Conservation (phyloP, 2,329 filamentous ascomycete genomes). For the Colletotrichum truncatum region DNA sequence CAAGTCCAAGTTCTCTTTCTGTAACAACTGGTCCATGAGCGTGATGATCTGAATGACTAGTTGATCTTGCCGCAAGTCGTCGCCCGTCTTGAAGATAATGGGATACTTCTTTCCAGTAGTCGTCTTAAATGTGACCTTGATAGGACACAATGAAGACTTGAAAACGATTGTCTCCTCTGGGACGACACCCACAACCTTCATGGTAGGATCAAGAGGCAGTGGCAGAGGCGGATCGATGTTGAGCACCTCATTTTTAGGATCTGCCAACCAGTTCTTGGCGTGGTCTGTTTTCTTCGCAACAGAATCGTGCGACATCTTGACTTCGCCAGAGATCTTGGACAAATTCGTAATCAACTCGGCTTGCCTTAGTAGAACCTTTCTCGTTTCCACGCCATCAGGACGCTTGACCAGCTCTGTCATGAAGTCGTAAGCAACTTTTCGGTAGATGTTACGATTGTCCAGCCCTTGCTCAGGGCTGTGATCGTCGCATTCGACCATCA, state of each 20-base stretch:
- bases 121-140: slow-evolving; percentile 91
- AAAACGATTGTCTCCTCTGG: slow-evolving; percentile 91
- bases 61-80: slow-evolving; percentile 96
- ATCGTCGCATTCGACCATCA: slow-evolving; percentile 98
- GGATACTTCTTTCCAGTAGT: slow-evolving; percentile 81
- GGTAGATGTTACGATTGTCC: slow-evolving; percentile 85
- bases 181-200: slow-evolving; percentile 81
- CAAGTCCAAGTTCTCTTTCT: slow-evolving; percentile 95
- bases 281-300: slow-evolving; percentile 83
- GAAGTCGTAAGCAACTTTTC: slow-evolving; percentile 94
- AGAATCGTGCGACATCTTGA: slow-evolving; percentile 81
- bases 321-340: slow-evolving; percentile 88
- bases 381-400: slow-evolving; percentile 74
- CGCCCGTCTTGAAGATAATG: slow-evolving; percentile 96
- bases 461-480: slow-evolving; percentile 77
- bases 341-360: slow-evolving; percentile 89
- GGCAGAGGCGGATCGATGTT: slow-evolving; percentile 87
- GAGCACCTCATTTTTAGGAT: slow-evolving; percentile 89
- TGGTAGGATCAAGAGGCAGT: slow-evolving; percentile 85
- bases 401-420: slow-evolving; percentile 85
- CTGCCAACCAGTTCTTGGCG: slow-evolving; percentile 84
- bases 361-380: slow-evolving; percentile 83
- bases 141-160: slow-evolving; percentile 92
- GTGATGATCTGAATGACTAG: slow-evolving; percentile 94
- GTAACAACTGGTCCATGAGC: slow-evolving; percentile 94